A percentile compares a stretch with the other conserved stretches of the same genome.
These are phyloP conservation scores for Delphinella strobiligena DNA, from an alignment of 2,329 filamentous ascomycete genomes.

Conservation along the genomic window DNA sequence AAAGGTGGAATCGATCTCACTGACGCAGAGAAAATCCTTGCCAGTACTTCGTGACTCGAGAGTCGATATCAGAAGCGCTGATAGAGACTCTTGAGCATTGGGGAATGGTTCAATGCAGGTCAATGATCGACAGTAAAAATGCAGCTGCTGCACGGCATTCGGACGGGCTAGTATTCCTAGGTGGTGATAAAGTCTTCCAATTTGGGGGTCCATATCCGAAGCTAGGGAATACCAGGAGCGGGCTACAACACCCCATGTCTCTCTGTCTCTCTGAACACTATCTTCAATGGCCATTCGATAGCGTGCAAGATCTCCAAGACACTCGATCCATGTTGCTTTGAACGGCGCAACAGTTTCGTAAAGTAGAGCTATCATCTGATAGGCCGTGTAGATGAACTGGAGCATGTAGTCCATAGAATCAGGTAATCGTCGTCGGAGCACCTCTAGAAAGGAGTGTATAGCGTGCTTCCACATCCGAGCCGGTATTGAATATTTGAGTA, in stretches of 20 bases:
- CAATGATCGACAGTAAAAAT: slow-evolving; percentile 59
- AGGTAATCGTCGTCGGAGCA: slow-evolving; percentile 59
- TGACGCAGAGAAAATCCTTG: slow-evolving; percentile 16
- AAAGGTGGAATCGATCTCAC: slow-evolving; percentile 46
- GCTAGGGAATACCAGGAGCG: slow-evolving; percentile 77
- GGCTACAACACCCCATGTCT: slow-evolving; percentile 71
- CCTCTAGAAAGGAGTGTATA: slow-evolving; percentile 44
- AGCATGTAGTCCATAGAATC: slow-evolving; percentile 78
- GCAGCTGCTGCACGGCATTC: slow-evolving; percentile 58
- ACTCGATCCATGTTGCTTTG: slow-evolving; percentile 87
- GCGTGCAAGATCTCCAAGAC: slow-evolving; percentile 70
- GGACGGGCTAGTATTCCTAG: slow-evolving; percentile 66
- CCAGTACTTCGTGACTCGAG: slow-evolving; percentile 9
- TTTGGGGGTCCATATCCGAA: slow-evolving; percentile 60
- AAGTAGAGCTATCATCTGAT: slow-evolving; percentile 77
- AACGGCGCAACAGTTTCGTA: slow-evolving; percentile 78
- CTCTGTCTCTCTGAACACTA: slow-evolving; percentile 54
- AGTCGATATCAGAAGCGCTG: slow-evolving; percentile 49
- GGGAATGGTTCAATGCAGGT: slow-evolving; percentile 56
- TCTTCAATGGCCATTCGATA: slow-evolving; percentile 92
- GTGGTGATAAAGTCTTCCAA: slow-evolving; percentile 78
- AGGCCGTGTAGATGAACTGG: slow-evolving; percentile 77
- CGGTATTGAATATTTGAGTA: slow-evolving; percentile 80
- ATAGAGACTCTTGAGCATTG: slow-evolving; percentile 56
- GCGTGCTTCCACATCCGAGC: slow-evolving; percentile 90